Evolutionary conservation across 305 asterid genomes (phyloP), one percentile per base, ranked within the genome.

Genomic region (Fraxinus xanthoxyloides): DNA sequence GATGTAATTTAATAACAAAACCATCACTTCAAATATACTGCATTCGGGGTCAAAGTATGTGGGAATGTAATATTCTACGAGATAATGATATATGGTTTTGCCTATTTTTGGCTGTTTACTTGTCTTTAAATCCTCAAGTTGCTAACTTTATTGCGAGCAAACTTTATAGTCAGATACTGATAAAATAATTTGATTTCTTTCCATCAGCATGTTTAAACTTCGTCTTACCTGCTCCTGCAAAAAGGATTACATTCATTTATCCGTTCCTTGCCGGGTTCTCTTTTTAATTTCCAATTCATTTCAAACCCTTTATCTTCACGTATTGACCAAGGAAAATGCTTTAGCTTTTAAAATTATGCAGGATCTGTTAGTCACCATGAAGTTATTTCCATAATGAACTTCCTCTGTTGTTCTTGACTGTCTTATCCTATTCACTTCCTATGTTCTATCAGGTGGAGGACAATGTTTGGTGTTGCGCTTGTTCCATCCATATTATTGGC

Each of bases 381-480:
- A 76, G 40, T 65, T 77, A 21, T 65, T 34, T 32, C 26, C 72
- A 23, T 23, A 7, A 23, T 76, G 72, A 19, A 79, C 65, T 36
- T 78, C 30, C 65, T 19, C 74, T 40, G 31, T 48, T 74, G 46
- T 76, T 63, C 32, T 43, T 43, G 36, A 67, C 80, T 19, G 24
- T 72, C 72, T 63, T 54, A 15, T 28, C 10, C 80, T 21, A 7
- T 31, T 72, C 56, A 34, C 1, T 80, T 10, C 82, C 70, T 31
- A 74, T 77, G 40, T 46, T 86, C 81, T 74, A 31, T 85, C 89
- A 95, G 99, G 99, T 95, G 99, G 99, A 92, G 99, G 87, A 90
- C 98, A 69, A 94, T 95, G 98, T 95, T 95, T 86, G 96, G 97
- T 69, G 35, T 94, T 86, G 89, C 97, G 15, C 84, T 92, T 77